phyloP scores from a whole-genome alignment of 495 filamentous ascomycete genomes.

The Penicillium argentinense region DNA sequence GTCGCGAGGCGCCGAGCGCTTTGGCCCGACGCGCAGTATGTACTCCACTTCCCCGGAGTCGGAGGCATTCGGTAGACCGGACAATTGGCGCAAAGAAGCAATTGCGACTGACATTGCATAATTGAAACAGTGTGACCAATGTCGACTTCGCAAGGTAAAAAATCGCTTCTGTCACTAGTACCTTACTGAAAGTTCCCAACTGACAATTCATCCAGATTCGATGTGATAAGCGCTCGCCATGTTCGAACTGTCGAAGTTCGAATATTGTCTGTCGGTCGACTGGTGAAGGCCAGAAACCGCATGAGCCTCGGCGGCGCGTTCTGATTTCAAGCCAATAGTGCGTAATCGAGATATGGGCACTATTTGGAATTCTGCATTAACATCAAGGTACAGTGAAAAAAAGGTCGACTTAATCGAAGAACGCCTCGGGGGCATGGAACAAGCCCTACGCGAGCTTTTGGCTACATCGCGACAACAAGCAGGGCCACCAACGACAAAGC shows the following conservation, averaged over 20 bases:
- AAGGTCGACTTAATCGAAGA: conserved; percentile 69
- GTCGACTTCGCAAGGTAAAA: conserved; percentile 53
- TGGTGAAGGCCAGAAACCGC: conserved; percentile 56
- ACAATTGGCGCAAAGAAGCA: not conserved
- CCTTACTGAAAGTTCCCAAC: not conserved
- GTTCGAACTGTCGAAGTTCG: conserved; percentile 48
- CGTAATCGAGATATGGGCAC: conserved; percentile 6
- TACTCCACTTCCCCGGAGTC: conserved; percentile 17
- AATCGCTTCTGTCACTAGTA: too few species aligned
- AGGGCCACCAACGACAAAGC: not conserved
- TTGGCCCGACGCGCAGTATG: conserved; percentile 35
- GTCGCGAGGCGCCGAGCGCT: conserved; percentile 16
- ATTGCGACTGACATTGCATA: not conserved
- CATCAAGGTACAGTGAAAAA: conserved; percentile 49
- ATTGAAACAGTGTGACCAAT: conserved; percentile 48
- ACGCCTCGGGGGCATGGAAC: conserved; percentile 58
- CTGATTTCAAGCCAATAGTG: conserved; percentile 72
- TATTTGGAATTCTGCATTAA: not conserved
- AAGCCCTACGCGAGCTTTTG: conserved; percentile 44
- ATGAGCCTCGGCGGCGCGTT: conserved; percentile 60
- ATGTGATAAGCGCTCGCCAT: conserved; percentile 46
- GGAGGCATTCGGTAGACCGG: not conserved
- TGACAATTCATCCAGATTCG: conserved; percentile 30
- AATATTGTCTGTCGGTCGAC: conserved; percentile 55
- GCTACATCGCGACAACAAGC: conserved; percentile 9